These are phyloP conservation scores for Suhomyces panamericanus DNA, from an alignment of 1,139 yeast genomes.

Conservation along the genomic window DNA sequence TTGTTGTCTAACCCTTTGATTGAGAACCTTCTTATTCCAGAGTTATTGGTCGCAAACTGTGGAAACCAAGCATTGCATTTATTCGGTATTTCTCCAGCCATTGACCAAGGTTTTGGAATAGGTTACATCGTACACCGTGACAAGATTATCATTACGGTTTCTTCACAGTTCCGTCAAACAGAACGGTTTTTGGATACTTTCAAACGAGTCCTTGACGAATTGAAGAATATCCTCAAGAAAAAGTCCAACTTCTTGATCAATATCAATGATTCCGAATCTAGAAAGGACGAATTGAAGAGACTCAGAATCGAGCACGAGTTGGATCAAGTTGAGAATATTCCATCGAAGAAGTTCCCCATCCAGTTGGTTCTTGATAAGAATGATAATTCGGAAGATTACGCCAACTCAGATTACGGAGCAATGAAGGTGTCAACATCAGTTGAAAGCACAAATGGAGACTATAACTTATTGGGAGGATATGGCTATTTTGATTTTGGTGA, in stretches of 20 bases:
- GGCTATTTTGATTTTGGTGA: constrained; percentile 77
- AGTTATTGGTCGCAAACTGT: constrained; percentile 56
- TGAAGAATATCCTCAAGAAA: constrained; percentile 47
- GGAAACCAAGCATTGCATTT: constrained; percentile 74
- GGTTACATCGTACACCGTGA: constrained; percentile 75
- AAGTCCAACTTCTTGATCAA: constrained; percentile 37
- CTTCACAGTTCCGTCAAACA: constrained; percentile 75
- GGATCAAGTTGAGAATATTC: constrained; percentile 30
- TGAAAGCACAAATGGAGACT: constrained; percentile 19
- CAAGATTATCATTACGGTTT: constrained; percentile 56
- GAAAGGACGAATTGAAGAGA: constrained; percentile 37
- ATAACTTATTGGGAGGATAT: constrained; percentile 61
- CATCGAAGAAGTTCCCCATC: constrained; percentile 41
- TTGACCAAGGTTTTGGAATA: constrained; percentile 72
- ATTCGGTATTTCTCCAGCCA: constrained; percentile 77
- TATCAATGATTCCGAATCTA: constrained; percentile 35
- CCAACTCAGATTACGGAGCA: constrained; percentile 20
- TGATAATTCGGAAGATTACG: constrained; percentile 2
- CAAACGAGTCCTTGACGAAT: constrained; percentile 56
- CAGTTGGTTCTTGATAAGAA: constrained; percentile 30
- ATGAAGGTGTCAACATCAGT: constrained; percentile 11
- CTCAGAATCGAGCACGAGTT: constrained; percentile 40
- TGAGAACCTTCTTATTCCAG: constrained; percentile 44
- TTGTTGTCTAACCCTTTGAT: constrained; percentile 60
- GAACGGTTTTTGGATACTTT: constrained; percentile 64